Evolutionary conservation across 1,139 yeast genomes (phyloP).

Genomic region (Lodderomyces parapsilosis): DNA sequence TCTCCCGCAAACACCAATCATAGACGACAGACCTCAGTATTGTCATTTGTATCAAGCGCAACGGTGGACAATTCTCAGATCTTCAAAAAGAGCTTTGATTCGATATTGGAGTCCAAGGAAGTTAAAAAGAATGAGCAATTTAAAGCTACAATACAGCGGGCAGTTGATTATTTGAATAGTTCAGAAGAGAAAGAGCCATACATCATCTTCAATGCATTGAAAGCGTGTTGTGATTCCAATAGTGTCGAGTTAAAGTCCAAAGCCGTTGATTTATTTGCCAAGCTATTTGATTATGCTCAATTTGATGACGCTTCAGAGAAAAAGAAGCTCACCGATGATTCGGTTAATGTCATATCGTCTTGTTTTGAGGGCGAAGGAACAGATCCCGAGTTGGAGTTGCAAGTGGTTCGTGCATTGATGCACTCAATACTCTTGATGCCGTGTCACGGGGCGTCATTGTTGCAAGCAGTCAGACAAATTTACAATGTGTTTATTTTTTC

Average conservation of each 20-base stretch:
- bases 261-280: slow-evolving; percentile 47
- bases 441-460: slow-evolving; percentile 85
- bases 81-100: slow-evolving; percentile 41
- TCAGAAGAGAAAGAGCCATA: slow-evolving; percentile 32
- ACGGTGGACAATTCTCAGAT: slow-evolving; percentile 37
- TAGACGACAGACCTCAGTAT: slow-evolving; percentile 21
- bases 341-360: slow-evolving; percentile 79
- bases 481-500: slow-evolving; percentile 90
- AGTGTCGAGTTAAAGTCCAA: slow-evolving; percentile 32
- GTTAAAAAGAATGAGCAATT: slow-evolving; percentile 40
- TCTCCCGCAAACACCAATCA: slow-evolving; percentile 5
- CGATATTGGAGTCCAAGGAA: slow-evolving; percentile 35
- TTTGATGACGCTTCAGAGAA: slow-evolving; percentile 40
- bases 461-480: slow-evolving; percentile 89
- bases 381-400: slow-evolving; percentile 83
- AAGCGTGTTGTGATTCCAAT: slow-evolving; percentile 34
- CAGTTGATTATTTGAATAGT: slow-evolving; percentile 35
- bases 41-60: slow-evolving; percentile 22
- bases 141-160: slow-evolving; percentile 32
- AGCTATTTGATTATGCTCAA: slow-evolving; percentile 43
- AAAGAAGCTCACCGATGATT: slow-evolving; percentile 71
- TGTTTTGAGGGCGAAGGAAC: slow-evolving; percentile 93
- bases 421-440: slow-evolving; percentile 82
- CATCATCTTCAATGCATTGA: slow-evolving; percentile 39
- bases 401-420: slow-evolving; percentile 87